Evolutionary conservation across 108 stramenopile genomes (phyloP).

Genomic region (Mediolabrus comicus): DNA sequence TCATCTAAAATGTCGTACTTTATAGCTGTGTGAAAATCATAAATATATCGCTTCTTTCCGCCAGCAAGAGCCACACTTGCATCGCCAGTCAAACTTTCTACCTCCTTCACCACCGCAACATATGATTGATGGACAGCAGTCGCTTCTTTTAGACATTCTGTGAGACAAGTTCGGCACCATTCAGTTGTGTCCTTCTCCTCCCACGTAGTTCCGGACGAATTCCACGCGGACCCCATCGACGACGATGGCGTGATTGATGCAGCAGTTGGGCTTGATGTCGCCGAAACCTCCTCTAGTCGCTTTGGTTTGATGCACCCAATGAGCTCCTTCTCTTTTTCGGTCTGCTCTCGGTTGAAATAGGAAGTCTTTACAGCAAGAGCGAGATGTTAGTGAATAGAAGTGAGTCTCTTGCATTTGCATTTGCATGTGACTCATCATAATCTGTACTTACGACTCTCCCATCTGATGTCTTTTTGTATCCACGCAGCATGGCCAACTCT

Average conservation of each 20-base stretch:
- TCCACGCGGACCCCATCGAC: constrained; percentile 78
- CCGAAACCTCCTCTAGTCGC: constrained; percentile 47
- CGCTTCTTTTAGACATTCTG: constrained; percentile 46
- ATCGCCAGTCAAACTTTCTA: constrained; percentile 85
- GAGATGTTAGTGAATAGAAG: too few relatives aligned
- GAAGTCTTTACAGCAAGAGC: too few relatives aligned
- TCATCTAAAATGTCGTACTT: constrained; percentile 66
- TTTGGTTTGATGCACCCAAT: constrained; percentile 93
- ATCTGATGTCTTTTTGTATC: constrained; percentile 95
- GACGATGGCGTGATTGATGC: constrained; percentile 5
- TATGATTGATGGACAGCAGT: constrained; percentile 32
- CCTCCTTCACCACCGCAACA: constrained; percentile 48
- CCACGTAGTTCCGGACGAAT: constrained; percentile 90
- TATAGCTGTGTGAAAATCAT: constrained; percentile 76
- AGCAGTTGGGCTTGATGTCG: constrained; percentile 10
- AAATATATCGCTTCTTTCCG: constrained; percentile 94
- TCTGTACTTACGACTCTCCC: too few relatives aligned
- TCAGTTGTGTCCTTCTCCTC: constrained; percentile 90
- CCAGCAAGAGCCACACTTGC: constrained; percentile 89
- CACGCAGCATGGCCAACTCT: constrained; percentile 66
- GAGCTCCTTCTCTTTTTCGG: constrained; percentile 80
- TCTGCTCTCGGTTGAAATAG: constrained; percentile 93
- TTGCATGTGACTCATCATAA: too few relatives aligned
- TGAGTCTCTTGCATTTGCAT: too few relatives aligned
- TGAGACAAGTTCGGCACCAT: constrained; percentile 69